Conservation (phyloP, 306 rosid species). For the Cyclanthera cordifolia region DNA sequence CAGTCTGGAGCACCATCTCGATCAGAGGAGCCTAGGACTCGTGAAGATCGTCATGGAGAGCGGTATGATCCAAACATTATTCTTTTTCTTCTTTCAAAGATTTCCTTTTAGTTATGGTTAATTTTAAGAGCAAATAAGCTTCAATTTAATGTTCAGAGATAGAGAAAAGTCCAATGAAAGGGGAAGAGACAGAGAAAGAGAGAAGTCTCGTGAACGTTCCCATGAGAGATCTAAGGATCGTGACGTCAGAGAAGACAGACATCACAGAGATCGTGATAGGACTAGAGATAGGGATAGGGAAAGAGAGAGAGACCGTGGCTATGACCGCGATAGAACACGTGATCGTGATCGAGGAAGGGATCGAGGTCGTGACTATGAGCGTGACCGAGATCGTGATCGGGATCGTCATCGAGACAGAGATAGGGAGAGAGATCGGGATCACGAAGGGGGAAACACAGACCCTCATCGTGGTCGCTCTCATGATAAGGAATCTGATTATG, state of each 20-base stretch:
- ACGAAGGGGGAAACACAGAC: constrained; percentile 45
- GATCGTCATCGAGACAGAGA: constrained; percentile 52
- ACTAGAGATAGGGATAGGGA: constrained; percentile 46
- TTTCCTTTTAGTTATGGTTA: constrained; percentile 12
- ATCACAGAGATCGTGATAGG: constrained; percentile 86
- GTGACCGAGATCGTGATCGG: constrained; percentile 41
- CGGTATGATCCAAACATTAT: constrained; percentile 32
- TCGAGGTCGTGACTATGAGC: constrained; percentile 48
- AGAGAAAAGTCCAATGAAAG: constrained; percentile 84
- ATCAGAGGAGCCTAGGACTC: constrained; percentile 88
- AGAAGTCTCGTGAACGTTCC: constrained; percentile 36
- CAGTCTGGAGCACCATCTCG: constrained; percentile 63
- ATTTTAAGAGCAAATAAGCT: constrained; percentile 5
- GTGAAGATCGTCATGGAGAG: constrained; percentile 70
- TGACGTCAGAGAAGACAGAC: constrained; percentile 78
- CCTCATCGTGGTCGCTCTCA: constrained; percentile 56
- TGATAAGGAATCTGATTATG: constrained; percentile 56
- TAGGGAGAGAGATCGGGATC: constrained; percentile 61
- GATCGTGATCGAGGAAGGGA: constrained; percentile 55
- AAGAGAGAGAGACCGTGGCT: constrained; percentile 47
- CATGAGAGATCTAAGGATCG: constrained; percentile 71
- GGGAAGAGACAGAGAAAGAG: constrained; percentile 57
- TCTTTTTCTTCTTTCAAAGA: background rate
- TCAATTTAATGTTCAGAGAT: constrained; percentile 38
- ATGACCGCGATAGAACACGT: constrained; percentile 40